phyloP scores from a whole-genome alignment of 2,329 filamentous ascomycete species.

The Leptographium galeiforme region DNA sequence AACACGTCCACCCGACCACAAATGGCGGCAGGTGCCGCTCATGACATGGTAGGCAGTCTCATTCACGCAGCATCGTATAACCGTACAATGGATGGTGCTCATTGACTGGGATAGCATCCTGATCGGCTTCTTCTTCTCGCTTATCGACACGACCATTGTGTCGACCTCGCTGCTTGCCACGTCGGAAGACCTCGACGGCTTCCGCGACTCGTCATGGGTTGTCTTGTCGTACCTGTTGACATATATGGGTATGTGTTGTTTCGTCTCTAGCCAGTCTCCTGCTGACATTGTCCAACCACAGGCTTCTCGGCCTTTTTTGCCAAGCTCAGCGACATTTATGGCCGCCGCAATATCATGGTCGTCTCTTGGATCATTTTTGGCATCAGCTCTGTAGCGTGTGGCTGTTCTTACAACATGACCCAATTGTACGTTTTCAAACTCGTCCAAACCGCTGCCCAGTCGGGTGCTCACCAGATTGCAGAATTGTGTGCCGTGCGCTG shows the following conservation, averaged over 20 bases:
- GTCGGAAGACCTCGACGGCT: slow-evolving; percentile 11
- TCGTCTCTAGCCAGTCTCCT: no score
- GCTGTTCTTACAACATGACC: slow-evolving; percentile 19
- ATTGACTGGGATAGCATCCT: slow-evolving; percentile 8
- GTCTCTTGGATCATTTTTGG: slow-evolving; percentile 23
- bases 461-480: slow-evolving; percentile 14
- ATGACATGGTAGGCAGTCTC: slow-evolving; percentile 7
- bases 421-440: slow-evolving; percentile 12
- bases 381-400: slow-evolving; percentile 27
- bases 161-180: slow-evolving; percentile 13
- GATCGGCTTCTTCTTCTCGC: slow-evolving; percentile 13
- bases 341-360: slow-evolving; percentile 22
- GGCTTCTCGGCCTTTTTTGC: slow-evolving; percentile 14
- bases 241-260: slow-evolving; percentile 11
- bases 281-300: neutral
- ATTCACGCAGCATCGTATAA: no score
- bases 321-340: slow-evolving; percentile 27
- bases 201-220: slow-evolving; percentile 12
- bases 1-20: neutral
- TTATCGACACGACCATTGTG: slow-evolving; percentile 14
- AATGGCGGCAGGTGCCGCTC: slow-evolving; percentile 3
- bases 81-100: neutral
- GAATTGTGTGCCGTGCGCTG: slow-evolving; percentile 44
- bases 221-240: slow-evolving; percentile 13
- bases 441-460: neutral